phyloP scores from a whole-genome alignment of 139 green algal species.

The Mesotaenium endlicherianum region DNA sequence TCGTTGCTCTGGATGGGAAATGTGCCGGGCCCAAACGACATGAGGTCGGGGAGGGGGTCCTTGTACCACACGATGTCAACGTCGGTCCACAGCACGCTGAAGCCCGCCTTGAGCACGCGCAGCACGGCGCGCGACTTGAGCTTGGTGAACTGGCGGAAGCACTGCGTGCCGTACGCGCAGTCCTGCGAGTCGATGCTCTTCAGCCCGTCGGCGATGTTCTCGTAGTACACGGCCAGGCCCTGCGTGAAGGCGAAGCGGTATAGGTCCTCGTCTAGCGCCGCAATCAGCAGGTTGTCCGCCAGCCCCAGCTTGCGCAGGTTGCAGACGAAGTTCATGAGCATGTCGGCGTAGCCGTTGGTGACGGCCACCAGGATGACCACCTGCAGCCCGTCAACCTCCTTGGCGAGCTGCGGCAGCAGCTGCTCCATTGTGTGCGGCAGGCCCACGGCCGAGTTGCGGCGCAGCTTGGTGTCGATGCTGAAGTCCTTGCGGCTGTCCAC shows the following conservation, averaged over 20 bases:
- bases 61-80: constrained; percentile 42
- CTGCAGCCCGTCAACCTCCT: not conserved
- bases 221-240: constrained; percentile 38
- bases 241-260: constrained; percentile 44
- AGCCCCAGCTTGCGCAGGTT: constrained; percentile 16
- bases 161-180: constrained; percentile 36
- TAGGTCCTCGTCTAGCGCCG: constrained; percentile 30
- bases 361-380: constrained; percentile 38
- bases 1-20: constrained; percentile 46
- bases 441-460: not conserved
- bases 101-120: constrained; percentile 21
- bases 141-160: constrained; percentile 48
- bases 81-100: constrained; percentile 34
- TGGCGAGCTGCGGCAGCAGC: not conserved
- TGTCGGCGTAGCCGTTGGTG: constrained; percentile 26
- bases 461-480: not conserved
- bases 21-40: constrained; percentile 18
- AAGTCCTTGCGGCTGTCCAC: not conserved
- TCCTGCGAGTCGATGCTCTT: not conserved
- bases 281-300: constrained; percentile 21
- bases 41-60: constrained; percentile 21
- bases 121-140: constrained; percentile 38
- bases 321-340: constrained; percentile 48
- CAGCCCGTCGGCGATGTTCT: not conserved
- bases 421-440: constrained; percentile 39